A percentile compares a stretch with the other conserved stretches of the same genome.
These are phyloP conservation scores for Coniella vitis DNA, from an alignment of 2,329 filamentous ascomycete species.

Conservation along the genomic window DNA sequence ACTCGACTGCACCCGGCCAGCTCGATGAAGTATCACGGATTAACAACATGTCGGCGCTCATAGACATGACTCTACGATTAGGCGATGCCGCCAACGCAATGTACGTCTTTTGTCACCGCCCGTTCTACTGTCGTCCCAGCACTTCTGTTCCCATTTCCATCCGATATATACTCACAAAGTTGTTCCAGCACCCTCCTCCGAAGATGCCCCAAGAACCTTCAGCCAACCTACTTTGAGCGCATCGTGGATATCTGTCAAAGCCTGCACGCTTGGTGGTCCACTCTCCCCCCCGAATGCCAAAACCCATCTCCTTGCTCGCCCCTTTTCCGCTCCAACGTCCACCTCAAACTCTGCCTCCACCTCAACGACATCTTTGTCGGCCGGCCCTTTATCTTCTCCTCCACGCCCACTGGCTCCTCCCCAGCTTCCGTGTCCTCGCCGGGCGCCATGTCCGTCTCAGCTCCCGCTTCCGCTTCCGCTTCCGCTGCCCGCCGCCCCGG, in stretches of 20 bases:
- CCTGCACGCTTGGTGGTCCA: constrained; percentile 35
- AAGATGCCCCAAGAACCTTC: constrained; percentile 30
- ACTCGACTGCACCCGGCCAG: constrained; percentile 29
- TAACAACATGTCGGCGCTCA: constrained; percentile 14
- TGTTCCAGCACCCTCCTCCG: constrained; percentile 31
- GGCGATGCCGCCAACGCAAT: constrained; percentile 34
- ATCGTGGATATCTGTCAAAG: constrained; percentile 30
- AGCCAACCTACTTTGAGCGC: constrained; percentile 32
- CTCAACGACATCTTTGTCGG: constrained; percentile 47
- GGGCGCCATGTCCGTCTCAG: background rate
- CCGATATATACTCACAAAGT: too few species aligned
- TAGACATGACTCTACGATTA: constrained; percentile 30
- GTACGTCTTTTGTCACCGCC: constrained; percentile 19
- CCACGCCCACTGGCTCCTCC: constrained; percentile 7
- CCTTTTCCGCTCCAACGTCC: constrained; percentile 41
- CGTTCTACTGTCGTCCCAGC: background rate
- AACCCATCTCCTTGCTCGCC: constrained; percentile 34
- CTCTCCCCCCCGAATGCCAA: constrained; percentile 29
- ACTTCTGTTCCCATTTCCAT: background rate
- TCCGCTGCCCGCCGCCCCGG: background rate
- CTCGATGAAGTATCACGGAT: constrained; percentile 5
- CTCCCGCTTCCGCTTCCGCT: background rate
- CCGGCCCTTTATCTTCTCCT: constrained; percentile 43
- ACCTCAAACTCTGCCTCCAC: constrained; percentile 46
- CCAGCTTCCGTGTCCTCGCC: constrained; percentile 5